Evolutionary conservation across 106 monocot species (phyloP), one percentile per base, ranked within the genome.

Genomic region (Ottelia alismoides): DNA sequence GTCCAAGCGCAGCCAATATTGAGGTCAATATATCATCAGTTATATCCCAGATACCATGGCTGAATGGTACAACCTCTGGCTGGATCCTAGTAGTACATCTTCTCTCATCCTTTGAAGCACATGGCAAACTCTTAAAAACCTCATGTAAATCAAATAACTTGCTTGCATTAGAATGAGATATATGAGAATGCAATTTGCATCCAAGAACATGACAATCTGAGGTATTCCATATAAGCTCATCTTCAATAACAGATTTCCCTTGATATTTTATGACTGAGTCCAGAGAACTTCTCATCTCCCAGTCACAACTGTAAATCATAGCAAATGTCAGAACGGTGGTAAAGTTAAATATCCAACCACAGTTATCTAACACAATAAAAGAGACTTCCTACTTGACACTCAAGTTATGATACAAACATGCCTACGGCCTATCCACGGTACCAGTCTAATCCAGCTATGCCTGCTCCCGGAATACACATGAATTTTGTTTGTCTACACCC

Each of bases 271-370:
- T 22, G 53, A 60, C 56, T 32, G 49, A 30, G 58, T 81, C 68
- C 57, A 96, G 51, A 25, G 76, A 65, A 49, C 53, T 73, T 65
- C 81, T 78, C 18, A 47, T 22, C 68, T 79, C 69, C 96, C 96
- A 96, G 47, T 85, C 51, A 60, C 96, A 96, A 44, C 96, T 96
- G 75, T 49, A 70, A n/a, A n/a, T n/a, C n/a, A n/a, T n/a, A n/a
- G n/a, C n/a, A n/a, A n/a, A n/a, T n/a, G n/a, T n/a, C n/a, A n/a
- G n/a, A n/a, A n/a, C n/a, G n/a, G n/a, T n/a, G n/a, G n/a, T n/a
- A n/a, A n/a, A n/a, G n/a, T n/a, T n/a, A n/a, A n/a, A n/a, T n/a
- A n/a, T n/a, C n/a, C n/a, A n/a, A n/a, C n/a, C n/a, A n/a, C n/a
- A n/a, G n/a, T n/a, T n/a, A n/a, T n/a, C n/a, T n/a, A n/a, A n/a